Evolutionary conservation across 202 grass and related monocot genomes (phyloP).

Genomic region (Saccharum hybrid): DNA sequence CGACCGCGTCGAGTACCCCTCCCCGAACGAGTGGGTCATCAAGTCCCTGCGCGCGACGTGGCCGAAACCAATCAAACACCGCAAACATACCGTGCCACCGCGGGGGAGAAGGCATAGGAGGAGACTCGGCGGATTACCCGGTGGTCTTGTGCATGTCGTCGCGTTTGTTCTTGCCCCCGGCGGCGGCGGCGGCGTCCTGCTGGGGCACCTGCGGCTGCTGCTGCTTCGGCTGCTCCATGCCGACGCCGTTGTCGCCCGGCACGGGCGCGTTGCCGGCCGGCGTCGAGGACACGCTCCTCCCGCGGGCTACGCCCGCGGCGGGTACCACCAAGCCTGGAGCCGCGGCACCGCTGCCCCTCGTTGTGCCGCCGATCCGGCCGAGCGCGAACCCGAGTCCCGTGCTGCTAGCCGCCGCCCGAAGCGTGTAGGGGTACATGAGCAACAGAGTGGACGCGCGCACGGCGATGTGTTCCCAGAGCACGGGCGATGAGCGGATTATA

Average conservation of each 20-base stretch:
- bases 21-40: conserved; percentile 80
- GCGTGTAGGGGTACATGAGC: conserved; percentile 46
- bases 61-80: neutral
- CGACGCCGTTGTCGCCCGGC: conserved; percentile 38
- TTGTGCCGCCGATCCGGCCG: conserved; percentile 24
- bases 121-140: neutral
- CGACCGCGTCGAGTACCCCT: conserved; percentile 68
- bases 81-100: neutral
- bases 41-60: conserved; percentile 41
- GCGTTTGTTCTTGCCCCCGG: neutral
- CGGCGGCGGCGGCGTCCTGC: conserved; percentile 5
- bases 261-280: conserved; percentile 9
- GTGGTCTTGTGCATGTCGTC: conserved; percentile 40
- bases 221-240: conserved; percentile 53
- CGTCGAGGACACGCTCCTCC: conserved; percentile 45
- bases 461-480: neutral
- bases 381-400: conserved; percentile 42
- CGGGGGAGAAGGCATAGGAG: neutral
- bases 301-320: neutral
- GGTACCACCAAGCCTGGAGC: neutral
- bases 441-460: neutral
- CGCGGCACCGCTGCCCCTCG: too few species aligned
- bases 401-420: conserved; percentile 34
- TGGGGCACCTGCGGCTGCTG: conserved; percentile 19
- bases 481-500: neutral